Evolutionary conservation across 306 rosid genomes (phyloP), one percentile per base, ranked within the genome.

Genomic region (Trichosanthes cucumerina): DNA sequence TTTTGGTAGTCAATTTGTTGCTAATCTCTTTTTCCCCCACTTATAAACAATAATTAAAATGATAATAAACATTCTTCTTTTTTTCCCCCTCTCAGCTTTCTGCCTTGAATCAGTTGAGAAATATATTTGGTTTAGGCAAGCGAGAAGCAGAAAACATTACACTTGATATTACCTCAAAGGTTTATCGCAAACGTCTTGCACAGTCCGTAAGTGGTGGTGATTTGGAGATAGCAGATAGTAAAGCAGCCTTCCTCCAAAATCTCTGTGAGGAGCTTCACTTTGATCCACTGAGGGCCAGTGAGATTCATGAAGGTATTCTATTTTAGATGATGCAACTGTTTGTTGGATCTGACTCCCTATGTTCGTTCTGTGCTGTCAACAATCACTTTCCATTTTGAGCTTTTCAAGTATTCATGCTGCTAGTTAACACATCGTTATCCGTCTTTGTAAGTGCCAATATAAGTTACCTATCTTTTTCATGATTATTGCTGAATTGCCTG

Each of bases 171-270:
- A 91, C 97, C 26, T 86, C 91, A 7, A 92, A 92, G 88, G 91
- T 72, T 38, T 95, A 95, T 80, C 97, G 97, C 31, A 95, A 86
- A 76, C 89, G 85, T 39, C 98, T 95, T 88, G 72, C 88, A 79
- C 89, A 91, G 80, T 84, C 93, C 71, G 93, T 85, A 83, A 83
- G 88, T 43, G 82, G 80, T 52, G 97, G 98, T 49, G 87, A 88
- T 73, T 84, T 95, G 81, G 97, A 95, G 81, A 80, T 86, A 79
- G 96, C 99, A 77, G 97, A 95, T 84, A 92, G 99, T 83, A 95
- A 95, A 85, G 99, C 99, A 36, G 87, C 92, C 31, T 95, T 90
- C 88, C 99, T 95, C 83, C 99, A 95, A 88, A 89, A 86, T 79
- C 84, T 95, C 44, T 95, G 99, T 80, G 93, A 91, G 63, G 85